Base-by-base conservation (phyloP, 2,329 filamentous ascomycete genomes). In the Scleromitrula shiraiana region DNA sequence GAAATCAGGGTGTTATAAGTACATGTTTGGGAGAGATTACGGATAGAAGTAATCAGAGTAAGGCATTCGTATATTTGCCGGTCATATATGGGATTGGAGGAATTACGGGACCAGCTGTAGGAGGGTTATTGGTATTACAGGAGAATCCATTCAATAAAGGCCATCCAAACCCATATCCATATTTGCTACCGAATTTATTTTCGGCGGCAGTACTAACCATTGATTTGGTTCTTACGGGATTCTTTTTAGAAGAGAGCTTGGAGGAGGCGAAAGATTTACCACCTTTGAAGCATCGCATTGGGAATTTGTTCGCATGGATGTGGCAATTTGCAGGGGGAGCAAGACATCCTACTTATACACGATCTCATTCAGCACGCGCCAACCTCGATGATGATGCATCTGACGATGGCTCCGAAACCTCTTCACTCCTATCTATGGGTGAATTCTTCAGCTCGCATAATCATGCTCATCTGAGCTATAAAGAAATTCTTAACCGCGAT, bases 21-120 rank as follows among this genome's bases (percentile, higher is more conserved):
- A 96, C 93, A 0, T 95, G 91, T 41, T 67, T 98, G 41, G 93
- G 93, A 33, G 93, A 98, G 66, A 85, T 98, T 44, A 98, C 93
- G 2, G 90, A 97, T 63, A 81, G 88, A 46, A 93, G 85, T 54
- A 98, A 98, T 65, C 93, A 98, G 72, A 93, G 88, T 61, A 78
- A 78, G 45, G 93, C 89, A 0, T 98, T 98, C 60, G 93, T 87
- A 2, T 98, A 95, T 70, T 72, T 98, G 35, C 93, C 93, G 0
- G 85, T 97, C 32, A 83, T 97, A n/a, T 98, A 98, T 66, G 91
- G 91, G 4, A 73, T 98, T 27, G 93, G 93, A 15, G 88, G 87
- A 36, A 95, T 98, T 52, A 93, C 90, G 0, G 93, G 93, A 0
- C 93, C 93, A 0, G 81, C 94, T 1, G 68, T 97, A n/a, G 93